Base-by-base conservation (phyloP, 495 filamentous ascomycete genomes). In the Aspergillus bertholletiae region DNA sequence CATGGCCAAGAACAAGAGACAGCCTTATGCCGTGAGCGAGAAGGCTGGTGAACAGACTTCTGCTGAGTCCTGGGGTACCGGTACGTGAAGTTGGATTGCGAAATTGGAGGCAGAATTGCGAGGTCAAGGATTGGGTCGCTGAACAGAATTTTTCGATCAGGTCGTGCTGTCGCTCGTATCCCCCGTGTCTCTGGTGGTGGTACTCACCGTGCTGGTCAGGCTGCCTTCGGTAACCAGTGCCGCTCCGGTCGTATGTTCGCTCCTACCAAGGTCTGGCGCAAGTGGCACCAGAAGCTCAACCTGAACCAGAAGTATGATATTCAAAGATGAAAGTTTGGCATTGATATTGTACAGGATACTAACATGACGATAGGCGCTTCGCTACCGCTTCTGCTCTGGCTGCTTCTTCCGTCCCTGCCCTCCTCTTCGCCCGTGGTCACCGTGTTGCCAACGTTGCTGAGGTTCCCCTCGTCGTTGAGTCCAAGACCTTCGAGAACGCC, bases 201-300 rank as follows among this genome's bases (percentile, higher is more conserved):
- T 88, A 98, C 94, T 73, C 94, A 98, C 85, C 94, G 94, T 84
- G 94, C 94, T 73, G 94, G 94, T 80, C 94, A 98, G 81, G 94
- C 94, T 79, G 94, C 94, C 62, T 98, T 98, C 80, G 94, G 94
- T 88, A 98, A 98, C 87, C 85, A 88, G 91, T 98, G 94, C 81
- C 92, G 94, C 75, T 96, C 93, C 68, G 94, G 94, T 79, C 95
- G 94, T 79, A 98, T 98, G 95, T 98, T 98, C 81, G 94, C 94
- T 60, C 94, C 94, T 61, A 98, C 94, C 77, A 97, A 97, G 87
- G 89, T 96, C 80, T 98, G 94, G 94, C 83, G 94, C 71, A 97
- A 96, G 83, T 98, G 95, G 95, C 95, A 98, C 84, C 89, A 96
- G 80, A 98, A 97, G 89, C 83, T 98, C 87, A 96, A 95, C 84